phyloP scores from a whole-genome alignment of 495 filamentous ascomycete genomes.

The Hyaloscypha variabilis region DNA sequence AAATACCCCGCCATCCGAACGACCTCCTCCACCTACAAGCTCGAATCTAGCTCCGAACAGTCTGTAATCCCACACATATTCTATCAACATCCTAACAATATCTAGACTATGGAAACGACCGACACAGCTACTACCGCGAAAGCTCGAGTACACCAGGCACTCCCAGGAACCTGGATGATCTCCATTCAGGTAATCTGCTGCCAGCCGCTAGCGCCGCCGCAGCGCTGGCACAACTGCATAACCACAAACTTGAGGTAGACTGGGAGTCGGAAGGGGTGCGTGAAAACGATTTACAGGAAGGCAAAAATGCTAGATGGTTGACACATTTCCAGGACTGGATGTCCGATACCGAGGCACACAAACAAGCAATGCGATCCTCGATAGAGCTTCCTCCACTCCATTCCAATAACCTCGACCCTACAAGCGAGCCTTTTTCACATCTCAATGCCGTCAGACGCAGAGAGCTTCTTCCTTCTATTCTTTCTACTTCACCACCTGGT shows the following conservation, averaged over 20 bases:
- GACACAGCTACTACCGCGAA: conserved; percentile 55
- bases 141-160: conserved; percentile 73
- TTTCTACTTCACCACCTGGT: conserved; percentile 79
- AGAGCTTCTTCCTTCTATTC: conserved; percentile 79
- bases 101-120: conserved; percentile 45
- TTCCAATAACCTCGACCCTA: conserved; percentile 57
- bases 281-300: conserved; percentile 25
- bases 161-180: conserved; percentile 73
- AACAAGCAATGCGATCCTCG: conserved; percentile 52
- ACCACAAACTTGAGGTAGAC: conserved; percentile 74
- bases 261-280: conserved; percentile 85
- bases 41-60: conserved; percentile 31
- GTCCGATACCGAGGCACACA: conserved; percentile 51
- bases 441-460: conserved; percentile 63
- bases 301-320: conserved; percentile 15
- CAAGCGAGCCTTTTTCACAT: conserved; percentile 67
- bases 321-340: conserved; percentile 39
- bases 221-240: conserved; percentile 85
- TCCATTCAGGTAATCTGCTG: conserved; percentile 59
- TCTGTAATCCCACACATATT: conserved; percentile 22
- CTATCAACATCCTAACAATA: conserved; percentile 24
- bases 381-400: conserved; percentile 78
- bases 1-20: conserved; percentile 82
- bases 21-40: conserved; percentile 58
- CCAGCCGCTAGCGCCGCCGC: conserved; percentile 80